Evolutionary conservation across 2,329 filamentous ascomycete genomes (phyloP).

Genomic region (Madurella mycetomatis): DNA sequence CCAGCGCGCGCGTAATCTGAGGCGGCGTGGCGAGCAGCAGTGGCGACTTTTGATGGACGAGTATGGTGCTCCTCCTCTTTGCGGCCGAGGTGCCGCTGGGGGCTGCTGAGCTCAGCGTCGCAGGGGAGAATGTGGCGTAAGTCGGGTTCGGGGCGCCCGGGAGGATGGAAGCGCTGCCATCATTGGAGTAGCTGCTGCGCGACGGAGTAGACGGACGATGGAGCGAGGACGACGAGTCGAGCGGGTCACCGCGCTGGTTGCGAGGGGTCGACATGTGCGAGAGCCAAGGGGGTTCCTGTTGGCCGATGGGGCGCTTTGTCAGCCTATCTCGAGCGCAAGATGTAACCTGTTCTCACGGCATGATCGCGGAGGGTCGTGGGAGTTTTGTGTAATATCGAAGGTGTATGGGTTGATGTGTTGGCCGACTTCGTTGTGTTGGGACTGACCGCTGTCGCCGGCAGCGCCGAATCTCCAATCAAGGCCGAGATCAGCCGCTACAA

Average conservation of each 20-base stretch:
- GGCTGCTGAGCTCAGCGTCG: constrained; percentile 65
- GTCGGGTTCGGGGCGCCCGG: constrained; percentile 58
- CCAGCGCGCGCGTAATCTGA: constrained; percentile 86
- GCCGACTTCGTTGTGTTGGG: too few species aligned
- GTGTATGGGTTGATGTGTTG: too few species aligned
- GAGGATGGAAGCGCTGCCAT: constrained; percentile 31
- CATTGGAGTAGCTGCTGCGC: constrained; percentile 30
- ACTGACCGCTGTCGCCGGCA: not conserved
- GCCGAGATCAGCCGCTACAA: not conserved
- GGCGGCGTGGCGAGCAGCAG: constrained; percentile 89
- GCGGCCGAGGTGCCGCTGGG: constrained; percentile 57
- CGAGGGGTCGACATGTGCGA: constrained; percentile 48
- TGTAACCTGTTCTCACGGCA: not conserved
- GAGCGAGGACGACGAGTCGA: constrained; percentile 22
- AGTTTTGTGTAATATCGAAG: too few species aligned
- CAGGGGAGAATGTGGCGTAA: constrained; percentile 84
- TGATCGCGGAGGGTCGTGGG: not conserved
- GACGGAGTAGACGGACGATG: constrained; percentile 26
- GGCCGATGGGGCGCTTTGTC: constrained; percentile 6
- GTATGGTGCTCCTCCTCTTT: constrained; percentile 80
- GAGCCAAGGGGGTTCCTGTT: constrained; percentile 49
- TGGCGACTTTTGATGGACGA: constrained; percentile 95
- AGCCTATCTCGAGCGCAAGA: constrained; percentile 11
- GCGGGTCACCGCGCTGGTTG: constrained; percentile 35
- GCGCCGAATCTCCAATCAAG: not conserved